Conservation (phyloP, 306 rosid species). For the Chamaecrista fasciculata region DNA sequence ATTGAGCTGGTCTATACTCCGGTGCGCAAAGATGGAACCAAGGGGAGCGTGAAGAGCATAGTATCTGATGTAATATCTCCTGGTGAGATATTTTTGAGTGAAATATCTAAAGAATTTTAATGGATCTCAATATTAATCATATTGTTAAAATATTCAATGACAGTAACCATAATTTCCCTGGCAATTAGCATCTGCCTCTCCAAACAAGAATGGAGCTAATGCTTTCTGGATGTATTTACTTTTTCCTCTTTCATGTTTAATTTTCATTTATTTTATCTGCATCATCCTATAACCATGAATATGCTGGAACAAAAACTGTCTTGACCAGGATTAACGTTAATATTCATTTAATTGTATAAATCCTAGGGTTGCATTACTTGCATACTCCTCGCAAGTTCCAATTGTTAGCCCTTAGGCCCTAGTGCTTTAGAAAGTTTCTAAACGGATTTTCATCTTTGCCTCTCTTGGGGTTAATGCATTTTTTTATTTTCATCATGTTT, state of each 20-base stretch:
- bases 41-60: constrained; percentile 62
- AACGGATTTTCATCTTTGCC: constrained; percentile 2
- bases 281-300: not conserved
- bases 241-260: not conserved
- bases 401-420: not conserved
- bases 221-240: not conserved
- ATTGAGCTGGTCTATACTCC: constrained; percentile 84
- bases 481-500: not conserved
- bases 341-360: not conserved
- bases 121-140: not conserved
- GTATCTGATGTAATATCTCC: constrained; percentile 63
- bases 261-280: not conserved
- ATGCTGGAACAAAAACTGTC: not conserved
- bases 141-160: too few species aligned
- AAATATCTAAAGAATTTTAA: constrained; percentile 17
- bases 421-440: not conserved
- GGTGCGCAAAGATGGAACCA: constrained; percentile 70
- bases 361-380: too few species aligned
- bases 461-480: not conserved
- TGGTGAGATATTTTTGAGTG: constrained; percentile 40
- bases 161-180: not conserved
- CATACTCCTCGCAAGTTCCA: not conserved
- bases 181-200: too few species aligned
- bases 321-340: not conserved
- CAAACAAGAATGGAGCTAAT: not conserved